Base-by-base conservation (phyloP, 164 flowering plant species). In the Dillenia suffruticosa region DNA sequence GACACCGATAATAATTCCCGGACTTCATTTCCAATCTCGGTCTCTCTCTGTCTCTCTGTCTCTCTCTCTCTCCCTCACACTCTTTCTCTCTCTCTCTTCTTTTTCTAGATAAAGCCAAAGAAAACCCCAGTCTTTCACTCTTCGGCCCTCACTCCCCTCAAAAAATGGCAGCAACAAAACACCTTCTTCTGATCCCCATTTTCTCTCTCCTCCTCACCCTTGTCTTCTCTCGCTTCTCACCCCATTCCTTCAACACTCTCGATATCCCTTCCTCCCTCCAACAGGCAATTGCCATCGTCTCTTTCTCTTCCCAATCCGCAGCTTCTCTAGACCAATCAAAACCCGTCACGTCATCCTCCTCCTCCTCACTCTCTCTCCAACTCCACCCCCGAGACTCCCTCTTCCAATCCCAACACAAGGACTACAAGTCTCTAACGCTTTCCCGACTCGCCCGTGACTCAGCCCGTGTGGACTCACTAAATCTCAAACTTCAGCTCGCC, bases 401-500 rank as follows among this genome's bases (percentile, higher is more conserved):
- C 19, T 55, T 10, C 45, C 62, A 49, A 14, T 22, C 64, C 45
- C 16, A 44, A 0, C 81, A 79, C 70, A 10, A 60, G 8, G 73
- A 71, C 66, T 82, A 82, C 79, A 47, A 8, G 24, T 3, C 65
- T 16, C 61, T 82, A 0, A 62, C 70, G 8, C 63, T 63, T 2
- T 57, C 78, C 10, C 77, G 86, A 12, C 77, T 82, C 62, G 70
- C 24, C 9, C 84, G 79, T 15, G 87, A 82, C 70, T 66, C 81
- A 0, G 65, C 74, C 62, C 71, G 84, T 10, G 84, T 82, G 44
- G 46, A 54, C 24, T 57, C 68, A 9, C 59, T 82, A 64, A 16
- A 46, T 57, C 16, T 75, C 46, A 61, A 54, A 54, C 62, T 71
- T 49, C 22, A 57, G 1, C 59, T 79, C 56, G 65, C 72, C 14